These are phyloP conservation scores for Fusarium oligoseptatum DNA, from an alignment of 2,329 filamentous ascomycete genomes.

Conservation along the genomic window DNA sequence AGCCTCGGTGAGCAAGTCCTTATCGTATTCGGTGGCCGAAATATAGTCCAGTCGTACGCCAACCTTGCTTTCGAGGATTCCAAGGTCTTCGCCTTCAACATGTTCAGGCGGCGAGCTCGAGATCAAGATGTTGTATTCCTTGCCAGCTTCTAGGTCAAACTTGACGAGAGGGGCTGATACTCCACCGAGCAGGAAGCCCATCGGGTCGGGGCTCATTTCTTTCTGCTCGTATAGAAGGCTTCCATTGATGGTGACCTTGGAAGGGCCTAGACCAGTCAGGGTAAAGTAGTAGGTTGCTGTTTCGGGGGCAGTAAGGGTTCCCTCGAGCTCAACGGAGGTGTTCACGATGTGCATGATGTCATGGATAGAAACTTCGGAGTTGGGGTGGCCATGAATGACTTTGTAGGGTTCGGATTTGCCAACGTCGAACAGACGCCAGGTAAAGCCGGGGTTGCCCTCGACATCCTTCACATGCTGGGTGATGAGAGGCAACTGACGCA, in stretches of 20 bases:
- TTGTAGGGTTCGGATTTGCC: conserved; percentile 29
- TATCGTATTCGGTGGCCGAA: conserved; percentile 12
- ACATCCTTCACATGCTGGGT: conserved; percentile 39
- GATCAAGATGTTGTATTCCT: conserved; percentile 14
- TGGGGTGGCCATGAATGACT: conserved; percentile 34
- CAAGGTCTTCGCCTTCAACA: conserved; percentile 11
- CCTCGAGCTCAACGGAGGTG: conserved; percentile 39
- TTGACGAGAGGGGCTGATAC: conserved; percentile 58
- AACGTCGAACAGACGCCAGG: conserved; percentile 35
- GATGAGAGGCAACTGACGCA: conserved; percentile 26
- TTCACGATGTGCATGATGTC: conserved; percentile 14
- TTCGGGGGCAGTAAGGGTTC: conserved; percentile 42
- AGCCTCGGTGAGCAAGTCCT: conserved; percentile 15
- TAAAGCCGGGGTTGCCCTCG: conserved; percentile 46
- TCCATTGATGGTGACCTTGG: conserved; percentile 43
- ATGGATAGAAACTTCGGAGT: conserved; percentile 30
- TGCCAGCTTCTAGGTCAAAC: conserved; percentile 54
- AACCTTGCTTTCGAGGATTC: conserved; percentile 20
- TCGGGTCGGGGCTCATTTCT: conserved; percentile 44
- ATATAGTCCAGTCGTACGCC: conserved; percentile 20
- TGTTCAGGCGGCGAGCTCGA: conserved; percentile 7
- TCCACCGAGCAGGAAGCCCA: conserved; percentile 48
- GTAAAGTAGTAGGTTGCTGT: conserved; percentile 46
- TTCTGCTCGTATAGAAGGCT: conserved; percentile 45
- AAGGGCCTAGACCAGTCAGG: conserved; percentile 43